phyloP scores from a whole-genome alignment of 129 eudicot species.

The Cynara cardunculus region DNA sequence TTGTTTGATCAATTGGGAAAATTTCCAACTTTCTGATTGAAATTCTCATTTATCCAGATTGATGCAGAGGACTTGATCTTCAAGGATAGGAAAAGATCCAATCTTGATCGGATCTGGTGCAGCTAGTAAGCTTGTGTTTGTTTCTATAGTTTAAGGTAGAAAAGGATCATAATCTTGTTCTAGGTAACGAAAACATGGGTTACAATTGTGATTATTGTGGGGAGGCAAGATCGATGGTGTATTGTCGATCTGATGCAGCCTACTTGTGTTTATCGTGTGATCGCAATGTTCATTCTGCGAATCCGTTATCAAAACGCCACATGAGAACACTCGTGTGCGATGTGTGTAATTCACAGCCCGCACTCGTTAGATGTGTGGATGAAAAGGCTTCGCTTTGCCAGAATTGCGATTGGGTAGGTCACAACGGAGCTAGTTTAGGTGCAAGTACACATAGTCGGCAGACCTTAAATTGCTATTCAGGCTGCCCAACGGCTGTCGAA shows the following conservation, averaged over 20 bases:
- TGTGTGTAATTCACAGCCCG: slow-evolving; percentile 69
- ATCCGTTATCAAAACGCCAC: slow-evolving; percentile 83
- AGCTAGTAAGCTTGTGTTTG: not conserved
- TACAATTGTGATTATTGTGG: slow-evolving; percentile 74
- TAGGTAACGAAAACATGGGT: slow-evolving; percentile 45
- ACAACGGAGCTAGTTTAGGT: slow-evolving; percentile 34
- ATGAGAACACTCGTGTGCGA: slow-evolving; percentile 82
- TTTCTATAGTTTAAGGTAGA: not conserved
- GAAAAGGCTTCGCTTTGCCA: slow-evolving; percentile 72
- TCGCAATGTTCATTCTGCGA: slow-evolving; percentile 84
- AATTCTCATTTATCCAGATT: slow-evolving; percentile 14
- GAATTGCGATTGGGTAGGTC: slow-evolving; percentile 70
- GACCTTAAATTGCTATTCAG: slow-evolving; percentile 64
- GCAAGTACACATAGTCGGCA: slow-evolving; percentile 64
- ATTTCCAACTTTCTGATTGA: slow-evolving; percentile 10
- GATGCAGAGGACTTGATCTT: slow-evolving; percentile 29
- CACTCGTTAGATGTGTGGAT: slow-evolving; percentile 73
- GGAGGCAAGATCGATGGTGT: slow-evolving; percentile 76
- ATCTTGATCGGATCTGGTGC: not conserved
- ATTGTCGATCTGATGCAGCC: slow-evolving; percentile 94
- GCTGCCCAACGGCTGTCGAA: slow-evolving; percentile 79
- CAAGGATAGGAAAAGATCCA: not conserved
- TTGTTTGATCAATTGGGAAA: not conserved
- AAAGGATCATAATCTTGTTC: not conserved
- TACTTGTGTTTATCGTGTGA: slow-evolving; percentile 88